These are phyloP conservation scores for Cryptosporidium viatorum DNA, from an alignment of 169 alveolate species.

Conservation along the genomic window DNA sequence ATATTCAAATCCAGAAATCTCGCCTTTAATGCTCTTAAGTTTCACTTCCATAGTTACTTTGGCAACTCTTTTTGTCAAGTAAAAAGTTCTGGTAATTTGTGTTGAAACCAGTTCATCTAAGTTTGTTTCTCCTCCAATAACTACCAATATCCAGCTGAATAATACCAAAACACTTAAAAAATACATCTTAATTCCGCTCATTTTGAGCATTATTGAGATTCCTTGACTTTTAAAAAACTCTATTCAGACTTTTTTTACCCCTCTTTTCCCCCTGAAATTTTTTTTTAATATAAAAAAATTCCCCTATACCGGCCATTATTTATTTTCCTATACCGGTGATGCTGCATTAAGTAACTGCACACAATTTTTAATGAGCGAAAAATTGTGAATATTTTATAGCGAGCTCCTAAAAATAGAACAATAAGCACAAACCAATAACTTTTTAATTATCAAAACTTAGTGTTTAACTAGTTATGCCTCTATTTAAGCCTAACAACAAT, in stretches of 20 bases:
- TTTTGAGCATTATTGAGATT: conserved; percentile 9
- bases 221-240: conserved; percentile 11
- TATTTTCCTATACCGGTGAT: conserved; percentile 8
- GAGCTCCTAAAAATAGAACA: too few relatives aligned
- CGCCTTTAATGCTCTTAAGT: conserved; percentile 18
- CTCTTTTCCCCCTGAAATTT: background rate
- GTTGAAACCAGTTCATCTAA: conserved; percentile 21
- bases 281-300: background rate
- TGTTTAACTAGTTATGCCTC: conserved; percentile 11
- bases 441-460: conserved; percentile 3
- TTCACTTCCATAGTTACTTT: conserved; percentile 34
- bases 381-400: background rate
- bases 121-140: background rate
- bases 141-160: conserved; percentile 1
- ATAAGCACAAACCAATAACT: background rate
- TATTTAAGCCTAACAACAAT: conserved; percentile 9
- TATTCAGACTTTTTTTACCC: conserved; percentile 5
- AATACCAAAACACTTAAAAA: background rate
- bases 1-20: conserved; percentile 12
- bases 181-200: conserved; percentile 8
- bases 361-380: background rate
- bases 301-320: conserved; percentile 7
- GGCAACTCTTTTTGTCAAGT: conserved; percentile 62
- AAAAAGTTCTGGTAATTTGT: conserved; percentile 55
- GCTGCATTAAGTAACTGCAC: conserved; percentile 15